Percentiles rank a stretch among this genome's conserved stretches.
Evolutionary conservation across 768 basidiomycete species (phyloP).

Genomic region (Russula lepida): DNA sequence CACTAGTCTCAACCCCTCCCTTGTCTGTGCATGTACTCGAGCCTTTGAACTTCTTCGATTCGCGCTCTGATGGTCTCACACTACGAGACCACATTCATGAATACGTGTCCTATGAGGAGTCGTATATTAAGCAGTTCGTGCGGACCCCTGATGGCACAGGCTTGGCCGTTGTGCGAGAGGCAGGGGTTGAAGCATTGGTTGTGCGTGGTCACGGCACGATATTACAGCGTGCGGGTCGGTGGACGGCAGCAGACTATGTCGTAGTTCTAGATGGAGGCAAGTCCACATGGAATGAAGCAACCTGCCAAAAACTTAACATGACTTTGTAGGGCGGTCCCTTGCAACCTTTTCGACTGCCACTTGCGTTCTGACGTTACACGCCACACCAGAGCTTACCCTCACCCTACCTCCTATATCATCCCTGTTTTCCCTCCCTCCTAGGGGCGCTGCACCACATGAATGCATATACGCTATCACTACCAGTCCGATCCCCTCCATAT

Average conservation of each 20-base stretch:
- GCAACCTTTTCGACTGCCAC: constrained; percentile 50
- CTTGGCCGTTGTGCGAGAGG: constrained; percentile 55
- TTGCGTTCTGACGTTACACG: constrained; percentile 45
- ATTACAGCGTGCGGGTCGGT: constrained; percentile 41
- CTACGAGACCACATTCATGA: constrained; percentile 18
- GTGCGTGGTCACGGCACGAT: constrained; percentile 40
- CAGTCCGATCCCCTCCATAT: constrained; percentile 41
- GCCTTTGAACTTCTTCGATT: constrained; percentile 55
- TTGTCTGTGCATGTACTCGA: constrained; percentile 53
- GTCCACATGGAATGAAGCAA: constrained; percentile 13
- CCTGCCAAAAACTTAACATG: constrained; percentile 3
- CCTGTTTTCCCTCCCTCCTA: constrained; percentile 54
- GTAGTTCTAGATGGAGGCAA: constrained; percentile 64
- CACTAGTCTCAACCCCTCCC: constrained; percentile 59
- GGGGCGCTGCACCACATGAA: constrained; percentile 34
- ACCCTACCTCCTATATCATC: constrained; percentile 45
- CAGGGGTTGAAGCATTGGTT: constrained; percentile 58
- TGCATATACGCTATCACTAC: constrained; percentile 59
- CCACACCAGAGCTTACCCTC: constrained; percentile 35
- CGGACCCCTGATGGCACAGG: constrained; percentile 75
- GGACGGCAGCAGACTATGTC: constrained; percentile 52
- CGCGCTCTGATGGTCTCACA: constrained; percentile 40
- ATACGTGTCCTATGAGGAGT: constrained; percentile 9
- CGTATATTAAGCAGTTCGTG: constrained; percentile 48
- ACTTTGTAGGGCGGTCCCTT: constrained; percentile 40